phyloP scores from a whole-genome alignment of 208 protist genomes.

The Trypanosoma avium region DNA sequence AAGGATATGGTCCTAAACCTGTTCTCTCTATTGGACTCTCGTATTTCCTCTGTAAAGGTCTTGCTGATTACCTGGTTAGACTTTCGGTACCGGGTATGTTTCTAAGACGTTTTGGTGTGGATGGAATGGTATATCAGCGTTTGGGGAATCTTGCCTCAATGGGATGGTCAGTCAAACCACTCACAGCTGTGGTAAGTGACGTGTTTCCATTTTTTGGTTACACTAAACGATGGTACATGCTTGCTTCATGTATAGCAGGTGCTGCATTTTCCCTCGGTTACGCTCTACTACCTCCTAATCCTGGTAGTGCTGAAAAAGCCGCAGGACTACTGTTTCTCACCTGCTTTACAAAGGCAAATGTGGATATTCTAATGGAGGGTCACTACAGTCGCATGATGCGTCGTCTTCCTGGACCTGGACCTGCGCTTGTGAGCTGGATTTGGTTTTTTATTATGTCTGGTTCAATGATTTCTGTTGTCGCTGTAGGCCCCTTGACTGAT shows the following conservation, averaged over 20 bases:
- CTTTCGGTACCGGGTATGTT: constrained; percentile 24
- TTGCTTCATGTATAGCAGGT: constrained; percentile 26
- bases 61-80: constrained; percentile 25
- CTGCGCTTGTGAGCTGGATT: constrained; percentile 40
- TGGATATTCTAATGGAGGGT: constrained; percentile 46
- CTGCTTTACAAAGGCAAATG: constrained; percentile 33
- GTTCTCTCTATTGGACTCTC: constrained; percentile 24
- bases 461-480: constrained; percentile 18
- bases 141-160: constrained; percentile 26
- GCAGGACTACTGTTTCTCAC: constrained; percentile 31
- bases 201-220: constrained; percentile 38
- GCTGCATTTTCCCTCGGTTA: constrained; percentile 23
- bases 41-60: constrained; percentile 41
- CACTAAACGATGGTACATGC: constrained; percentile 43
- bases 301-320: constrained; percentile 21
- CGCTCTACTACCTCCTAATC: constrained; percentile 25
- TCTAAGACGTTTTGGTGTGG: constrained; percentile 21
- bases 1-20: constrained; percentile 31
- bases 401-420: constrained; percentile 23
- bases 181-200: constrained; percentile 33
- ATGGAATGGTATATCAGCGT: constrained; percentile 31
- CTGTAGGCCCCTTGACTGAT: constrained; percentile 44
- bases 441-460: constrained; percentile 37
- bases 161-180: constrained; percentile 38
- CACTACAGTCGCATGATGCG: constrained; percentile 49